A percentile compares a stretch with the other conserved stretches of the same genome.
These are phyloP conservation scores for Leccinum ochraceum DNA, from an alignment of 768 basidiomycete species.

Conservation along the genomic window DNA sequence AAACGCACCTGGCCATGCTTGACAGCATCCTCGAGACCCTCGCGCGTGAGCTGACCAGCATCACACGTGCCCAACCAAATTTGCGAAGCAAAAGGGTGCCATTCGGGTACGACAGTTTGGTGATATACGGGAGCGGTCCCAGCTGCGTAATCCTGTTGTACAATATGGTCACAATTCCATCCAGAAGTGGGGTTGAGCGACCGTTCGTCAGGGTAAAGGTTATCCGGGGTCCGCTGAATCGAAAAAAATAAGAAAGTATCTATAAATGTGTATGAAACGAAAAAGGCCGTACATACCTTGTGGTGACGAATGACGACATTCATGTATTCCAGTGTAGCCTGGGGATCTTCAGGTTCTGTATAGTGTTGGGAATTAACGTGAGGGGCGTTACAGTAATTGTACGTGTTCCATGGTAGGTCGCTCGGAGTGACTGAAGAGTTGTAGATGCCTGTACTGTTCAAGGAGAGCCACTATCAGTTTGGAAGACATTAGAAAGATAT, in stretches of 20 bases:
- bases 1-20: slow-evolving; percentile 39
- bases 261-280: not conserved
- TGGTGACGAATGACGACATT: slow-evolving; percentile 49
- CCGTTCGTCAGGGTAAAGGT: slow-evolving; percentile 46
- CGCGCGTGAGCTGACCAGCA: slow-evolving; percentile 46
- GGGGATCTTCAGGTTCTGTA: slow-evolving; percentile 24
- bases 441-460: slow-evolving; percentile 39
- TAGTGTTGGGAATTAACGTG: slow-evolving; percentile 46
- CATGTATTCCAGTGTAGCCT: slow-evolving; percentile 41
- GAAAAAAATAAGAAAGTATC: not conserved
- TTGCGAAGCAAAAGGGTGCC: slow-evolving; percentile 44
- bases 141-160: slow-evolving; percentile 41
- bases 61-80: slow-evolving; percentile 54
- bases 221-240: slow-evolving; percentile 49
- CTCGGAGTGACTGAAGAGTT: slow-evolving; percentile 45
- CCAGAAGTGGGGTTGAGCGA: slow-evolving; percentile 38
- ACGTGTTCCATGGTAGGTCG: slow-evolving; percentile 47
- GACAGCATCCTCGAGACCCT: slow-evolving; percentile 44
- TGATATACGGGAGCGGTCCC: slow-evolving; percentile 42
- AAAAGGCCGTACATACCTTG: slow-evolving; percentile 39
- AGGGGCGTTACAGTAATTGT: slow-evolving; percentile 56
- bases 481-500: not conserved
- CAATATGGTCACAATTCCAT: slow-evolving; percentile 44
- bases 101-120: slow-evolving; percentile 37
- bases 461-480: slow-evolving; percentile 10